These are phyloP conservation scores for Thielaviopsis euricoi DNA, from an alignment of 2,329 filamentous ascomycete genomes.

Conservation along the genomic window DNA sequence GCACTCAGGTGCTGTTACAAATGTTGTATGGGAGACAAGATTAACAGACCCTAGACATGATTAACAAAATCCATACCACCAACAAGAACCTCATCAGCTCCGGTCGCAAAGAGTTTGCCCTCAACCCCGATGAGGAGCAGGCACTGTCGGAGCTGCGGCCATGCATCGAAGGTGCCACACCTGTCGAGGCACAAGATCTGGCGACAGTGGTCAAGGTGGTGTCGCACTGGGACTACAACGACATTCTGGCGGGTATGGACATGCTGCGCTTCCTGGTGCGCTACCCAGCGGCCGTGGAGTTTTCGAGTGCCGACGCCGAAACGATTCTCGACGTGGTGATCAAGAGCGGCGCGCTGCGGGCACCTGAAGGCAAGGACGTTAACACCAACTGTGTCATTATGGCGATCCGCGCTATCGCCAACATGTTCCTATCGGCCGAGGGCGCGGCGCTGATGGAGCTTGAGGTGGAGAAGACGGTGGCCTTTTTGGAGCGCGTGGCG, in stretches of 20 bases:
- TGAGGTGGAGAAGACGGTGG: conserved; percentile 38
- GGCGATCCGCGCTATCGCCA: conserved; percentile 62
- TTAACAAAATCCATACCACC: conserved; percentile 59
- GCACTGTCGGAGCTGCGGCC: conserved; percentile 43
- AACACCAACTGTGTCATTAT: conserved; percentile 79
- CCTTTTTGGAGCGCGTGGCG: conserved; percentile 46
- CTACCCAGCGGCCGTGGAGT: conserved; percentile 47
- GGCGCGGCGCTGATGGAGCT: conserved; percentile 52
- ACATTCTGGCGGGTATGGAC: conserved; percentile 72
- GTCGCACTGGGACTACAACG: conserved; percentile 63
- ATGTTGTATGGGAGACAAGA: too few species aligned
- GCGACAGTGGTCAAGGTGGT: conserved; percentile 54
- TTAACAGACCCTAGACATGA: conserved; percentile 36
- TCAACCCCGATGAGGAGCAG: conserved; percentile 56
- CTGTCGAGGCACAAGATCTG: conserved; percentile 34
- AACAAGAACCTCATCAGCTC: conserved; percentile 57
- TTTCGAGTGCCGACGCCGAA: conserved; percentile 32
- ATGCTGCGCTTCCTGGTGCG: conserved; percentile 69
- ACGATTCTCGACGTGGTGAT: conserved; percentile 43
- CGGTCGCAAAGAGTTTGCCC: conserved; percentile 54
- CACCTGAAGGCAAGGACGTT: conserved; percentile 36
- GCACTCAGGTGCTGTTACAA: too few species aligned
- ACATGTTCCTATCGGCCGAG: conserved; percentile 61
- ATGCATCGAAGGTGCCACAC: conserved; percentile 43
- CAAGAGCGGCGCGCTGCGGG: conserved; percentile 20